Evolutionary conservation across 768 basidiomycete species (phyloP), one percentile per base, ranked within the genome.

Genomic region (Suillus tomentosus): DNA sequence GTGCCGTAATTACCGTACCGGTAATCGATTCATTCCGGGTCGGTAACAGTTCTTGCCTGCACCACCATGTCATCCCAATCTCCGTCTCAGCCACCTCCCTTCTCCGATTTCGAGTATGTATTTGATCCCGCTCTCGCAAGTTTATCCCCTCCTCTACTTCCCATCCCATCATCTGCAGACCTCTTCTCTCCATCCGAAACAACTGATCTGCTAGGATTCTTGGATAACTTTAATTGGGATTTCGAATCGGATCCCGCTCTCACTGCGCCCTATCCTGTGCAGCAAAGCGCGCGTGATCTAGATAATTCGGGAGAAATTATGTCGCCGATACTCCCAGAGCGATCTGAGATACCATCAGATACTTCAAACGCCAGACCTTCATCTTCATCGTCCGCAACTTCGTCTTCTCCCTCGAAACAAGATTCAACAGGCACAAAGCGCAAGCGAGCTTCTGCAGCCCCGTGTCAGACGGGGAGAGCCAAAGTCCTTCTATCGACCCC

Each of bases 141-240:
- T 57, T 64, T 89, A n/a, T 90, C 90, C 66, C 72, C 75, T 6
- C 86, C 88, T 0, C 85, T 87, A 0, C 82, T 84, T 0, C 85
- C 89, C 0, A 73, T 91, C 0, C 89, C 90, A 0, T 79, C 90
- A 0, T 90, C 91, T 8, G 86, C 89, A 31, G 90, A 90, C 72
- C 86, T 94, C 67, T 91, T 94, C 75, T 90, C 91, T 10, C 81
- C 85, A 0, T 83, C 87, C 65, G 92, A 94, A 76, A 90, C 90
- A 6, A 89, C 87, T 0, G 87, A 92, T 75, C 80, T 94, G 61
- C 82, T 93, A 65, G 88, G 89, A 62, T 94, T 94, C 73, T 85
- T 94, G 73, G 91, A 94, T 76, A 88, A 87, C 75, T 91, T 93
- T 70, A 83, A 80, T 70, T 88, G 87, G 86, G 88, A 90, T 62